Evolutionary conservation across 306 rosid species (phyloP), one percentile per base, ranked within the genome.

Genomic region (Trifolium repens): DNA sequence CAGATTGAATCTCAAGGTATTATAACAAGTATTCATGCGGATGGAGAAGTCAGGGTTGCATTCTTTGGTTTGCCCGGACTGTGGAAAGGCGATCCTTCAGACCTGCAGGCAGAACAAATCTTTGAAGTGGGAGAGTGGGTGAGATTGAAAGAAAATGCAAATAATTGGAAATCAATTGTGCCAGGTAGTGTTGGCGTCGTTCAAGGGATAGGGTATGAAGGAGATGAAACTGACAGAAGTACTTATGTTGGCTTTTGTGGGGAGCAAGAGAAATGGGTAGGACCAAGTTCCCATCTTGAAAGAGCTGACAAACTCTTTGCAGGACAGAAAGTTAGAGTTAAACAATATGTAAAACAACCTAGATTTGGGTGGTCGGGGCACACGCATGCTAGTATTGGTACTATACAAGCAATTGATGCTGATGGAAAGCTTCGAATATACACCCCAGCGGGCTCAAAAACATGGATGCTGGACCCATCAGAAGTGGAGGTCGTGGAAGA

Each of bases 71-170:
- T 91, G 84, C 80, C 90, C 0, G 97, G 90, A 60, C 76, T 94
- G 83, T 94, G 99, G 99, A 92, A 73, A 86, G 96, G 97, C 9
- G 99, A 94, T 85, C 99, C 99, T 49, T 87, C 92, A 2, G 99
- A 94, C 81, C 87, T 94, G 35, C 96, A 90, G 90, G 79, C 88
- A 22, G 96, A 90, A 74, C 84, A 89, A 35, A 88, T 87, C 64
- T 94, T 87, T 75, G 99, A 85, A 82, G 97, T 92, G 63, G 97
- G 97, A 67, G 96, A 90, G 81, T 94, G 99, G 99, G 99, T 94
- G 85, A 90, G 81, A 78, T 81, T 94, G 84, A 86, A 78, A 84
- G 90, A 84, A 52, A 73, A 83, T 53, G 87, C 91, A 12, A 76
- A 71, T 80, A 67, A 69, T 68, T 94, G 96, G 97, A 92, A 94